These are phyloP conservation scores for Colletotrichum falcatum DNA, from an alignment of 2,329 filamentous ascomycete genomes.

Conservation along the genomic window DNA sequence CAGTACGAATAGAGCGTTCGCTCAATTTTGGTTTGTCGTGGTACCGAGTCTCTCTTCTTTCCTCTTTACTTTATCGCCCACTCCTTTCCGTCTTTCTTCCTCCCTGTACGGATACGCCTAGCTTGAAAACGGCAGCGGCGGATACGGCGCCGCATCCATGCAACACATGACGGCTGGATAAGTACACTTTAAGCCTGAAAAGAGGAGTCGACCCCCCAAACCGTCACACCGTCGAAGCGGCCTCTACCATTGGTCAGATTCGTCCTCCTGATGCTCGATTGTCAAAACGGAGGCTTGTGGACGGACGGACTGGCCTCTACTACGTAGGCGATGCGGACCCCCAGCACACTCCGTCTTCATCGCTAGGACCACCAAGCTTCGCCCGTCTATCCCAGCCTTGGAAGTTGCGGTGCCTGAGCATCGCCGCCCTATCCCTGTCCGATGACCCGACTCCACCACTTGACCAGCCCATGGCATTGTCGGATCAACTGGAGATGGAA, in stretches of 20 bases:
- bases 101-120: neutral
- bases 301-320: neutral
- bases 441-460: neutral
- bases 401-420: conserved; percentile 15
- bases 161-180: neutral
- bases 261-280: neutral
- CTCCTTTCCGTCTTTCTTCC: neutral
- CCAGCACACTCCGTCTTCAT: neutral
- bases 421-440: conserved; percentile 20
- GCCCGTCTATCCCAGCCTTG: neutral
- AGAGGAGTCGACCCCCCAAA: neutral
- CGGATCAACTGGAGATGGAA: conserved; percentile 56
- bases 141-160: neutral
- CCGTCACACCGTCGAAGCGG: neutral
- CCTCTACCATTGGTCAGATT: neutral
- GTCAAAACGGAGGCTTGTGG: neutral
- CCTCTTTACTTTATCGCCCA: neutral
- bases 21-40: too few relatives aligned
- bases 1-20: too few relatives aligned
- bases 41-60: too few relatives aligned
- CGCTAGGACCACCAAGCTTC: neutral
- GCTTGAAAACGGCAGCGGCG: neutral
- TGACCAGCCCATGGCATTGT: conserved; percentile 47
- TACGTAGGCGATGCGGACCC: neutral
- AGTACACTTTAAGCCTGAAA: neutral